Base-by-base conservation (phyloP, 768 basidiomycete species). In the Glaciozyma antarctica region DNA sequence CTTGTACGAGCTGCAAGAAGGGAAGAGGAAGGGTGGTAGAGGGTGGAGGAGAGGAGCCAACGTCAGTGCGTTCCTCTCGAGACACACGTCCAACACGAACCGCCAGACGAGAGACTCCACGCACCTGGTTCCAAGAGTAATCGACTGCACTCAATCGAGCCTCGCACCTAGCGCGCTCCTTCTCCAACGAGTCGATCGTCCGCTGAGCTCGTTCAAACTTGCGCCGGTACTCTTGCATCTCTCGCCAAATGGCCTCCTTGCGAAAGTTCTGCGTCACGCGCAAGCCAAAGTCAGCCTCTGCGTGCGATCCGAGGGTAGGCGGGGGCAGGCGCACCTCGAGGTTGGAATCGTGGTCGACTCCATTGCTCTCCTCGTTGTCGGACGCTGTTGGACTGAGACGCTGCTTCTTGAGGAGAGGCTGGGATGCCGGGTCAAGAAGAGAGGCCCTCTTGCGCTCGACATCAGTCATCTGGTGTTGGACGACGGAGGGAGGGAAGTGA, bases 161-260 rank as follows among this genome's bases (percentile, higher is more conserved):
- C 75, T 89, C 86, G 71, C 84, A 86, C 24, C 81, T 82, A 59
- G 77, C 80, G 75, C 85, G 85, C 69, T 84, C 81, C 65, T 79
- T 80, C 75, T 88, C 86, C 38, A 90, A 75, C 69, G 85, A 82
- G 53, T 80, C 80, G 60, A 88, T 82, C 62, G 82, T 82, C 71
- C 77, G 75, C 73, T 82, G 80, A 66, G 82, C 82, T 52, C 86
- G 82, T 68, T 86, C 83, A 76, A 85, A 79, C 78, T 88, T 85
- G 66, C 87, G 82, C 62, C 84, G 83, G 76, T 90, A 90, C 72
- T 89, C 83, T 73, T 81, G 84, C 88, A 91, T 90, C 64, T 87
- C 81, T 48, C 89, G 82, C 76, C 84, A 90, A 58, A 91, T 85
- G 51, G 89, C 89, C 72, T 88, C 88, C 76, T 91, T 90, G 67